phyloP scores from a whole-genome alignment of 371 early-diverging fungal species.

The Lichtheimia ramosa region DNA sequence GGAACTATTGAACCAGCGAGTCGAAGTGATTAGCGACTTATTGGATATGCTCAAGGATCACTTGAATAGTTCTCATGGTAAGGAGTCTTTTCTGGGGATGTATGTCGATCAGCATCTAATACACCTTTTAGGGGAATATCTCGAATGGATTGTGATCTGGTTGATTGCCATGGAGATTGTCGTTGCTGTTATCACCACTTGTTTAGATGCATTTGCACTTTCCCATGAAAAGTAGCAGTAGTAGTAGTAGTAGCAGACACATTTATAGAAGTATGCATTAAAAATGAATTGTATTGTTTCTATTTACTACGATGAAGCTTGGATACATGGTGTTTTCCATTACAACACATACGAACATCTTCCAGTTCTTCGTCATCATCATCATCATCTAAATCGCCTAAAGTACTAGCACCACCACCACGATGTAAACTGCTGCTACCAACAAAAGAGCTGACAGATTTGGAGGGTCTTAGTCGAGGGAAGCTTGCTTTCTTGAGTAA shows the following conservation, averaged over 20 bases:
- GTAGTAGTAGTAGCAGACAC: no score
- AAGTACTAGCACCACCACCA: background rate
- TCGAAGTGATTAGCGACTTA: conserved; percentile 72
- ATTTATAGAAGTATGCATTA: no score
- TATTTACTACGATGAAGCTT: conserved; percentile 15
- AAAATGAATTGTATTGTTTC: no score
- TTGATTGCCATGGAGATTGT: conserved; percentile 80
- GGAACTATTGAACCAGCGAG: conserved; percentile 54
- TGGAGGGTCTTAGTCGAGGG: conserved; percentile 21
- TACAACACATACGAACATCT: conserved; percentile 56
- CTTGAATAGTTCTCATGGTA: conserved; percentile 67
- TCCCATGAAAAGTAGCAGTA: conserved; percentile 24
- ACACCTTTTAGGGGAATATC: conserved; percentile 54
- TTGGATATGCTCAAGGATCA: conserved; percentile 89
- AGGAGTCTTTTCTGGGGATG: no score
- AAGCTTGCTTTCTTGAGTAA: conserved; percentile 32
- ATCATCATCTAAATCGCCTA: conserved; percentile 11
- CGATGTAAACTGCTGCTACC: conserved; percentile 6
- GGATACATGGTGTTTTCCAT: conserved; percentile 56
- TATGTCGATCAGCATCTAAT: background rate
- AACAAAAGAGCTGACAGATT: conserved; percentile 11
- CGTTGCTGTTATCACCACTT: conserved; percentile 78
- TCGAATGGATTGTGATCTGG: conserved; percentile 86
- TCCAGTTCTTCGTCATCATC: conserved; percentile 47
- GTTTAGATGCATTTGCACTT: conserved; percentile 67